These are phyloP conservation scores for Psophocarpus tetragonolobus DNA, from an alignment of 306 rosid genomes.

Conservation along the genomic window DNA sequence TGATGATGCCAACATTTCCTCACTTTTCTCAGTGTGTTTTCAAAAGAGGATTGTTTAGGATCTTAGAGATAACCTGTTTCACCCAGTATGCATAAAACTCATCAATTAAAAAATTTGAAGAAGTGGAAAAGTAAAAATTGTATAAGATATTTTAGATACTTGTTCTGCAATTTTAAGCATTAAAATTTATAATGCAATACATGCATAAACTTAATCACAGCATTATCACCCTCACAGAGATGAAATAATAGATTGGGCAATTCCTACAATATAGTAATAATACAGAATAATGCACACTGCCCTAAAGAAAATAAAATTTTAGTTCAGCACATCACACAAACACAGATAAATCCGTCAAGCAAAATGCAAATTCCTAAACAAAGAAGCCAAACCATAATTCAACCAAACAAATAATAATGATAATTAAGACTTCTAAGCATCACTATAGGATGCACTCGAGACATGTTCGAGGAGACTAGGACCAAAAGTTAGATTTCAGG, in stretches of 20 bases:
- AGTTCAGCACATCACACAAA: background rate
- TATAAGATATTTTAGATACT: background rate
- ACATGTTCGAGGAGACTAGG: background rate
- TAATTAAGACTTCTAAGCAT: background rate
- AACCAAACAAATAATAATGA: background rate
- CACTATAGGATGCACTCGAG: background rate
- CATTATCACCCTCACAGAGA: background rate
- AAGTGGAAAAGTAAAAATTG: background rate
- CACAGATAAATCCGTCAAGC: background rate
- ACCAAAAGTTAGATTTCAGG: background rate
- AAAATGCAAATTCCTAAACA: background rate
- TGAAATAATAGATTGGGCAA: background rate
- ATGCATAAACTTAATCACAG: background rate
- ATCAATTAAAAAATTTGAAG: background rate
- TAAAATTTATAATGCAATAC: background rate
- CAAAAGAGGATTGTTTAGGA: background rate
- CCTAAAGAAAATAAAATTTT: background rate
- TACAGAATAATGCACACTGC: background rate
- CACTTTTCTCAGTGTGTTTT: background rate
- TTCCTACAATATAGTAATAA: background rate
- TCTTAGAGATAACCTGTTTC: constrained; percentile 24
- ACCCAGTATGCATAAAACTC: background rate
- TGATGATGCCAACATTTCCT: constrained; percentile 43
- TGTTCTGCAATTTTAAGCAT: background rate
- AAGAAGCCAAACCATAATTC: background rate